Evolutionary conservation across 805 yeast genomes (phyloP).

Genomic region (Wilhelminamyces savonicus): DNA sequence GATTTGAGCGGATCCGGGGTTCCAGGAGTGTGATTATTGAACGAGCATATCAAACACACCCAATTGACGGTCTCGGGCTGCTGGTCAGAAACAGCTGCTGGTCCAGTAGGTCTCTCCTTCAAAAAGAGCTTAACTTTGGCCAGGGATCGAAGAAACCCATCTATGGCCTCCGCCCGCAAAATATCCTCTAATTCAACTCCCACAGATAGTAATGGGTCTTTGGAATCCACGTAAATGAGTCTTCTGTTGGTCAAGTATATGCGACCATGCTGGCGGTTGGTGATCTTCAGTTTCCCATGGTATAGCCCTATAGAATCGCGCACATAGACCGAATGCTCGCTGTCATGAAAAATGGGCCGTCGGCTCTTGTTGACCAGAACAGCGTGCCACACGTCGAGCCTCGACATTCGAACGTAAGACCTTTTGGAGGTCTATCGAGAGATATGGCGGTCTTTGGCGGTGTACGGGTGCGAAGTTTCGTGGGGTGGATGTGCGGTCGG

Average conservation of each 20-base stretch:
- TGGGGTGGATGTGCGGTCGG: neutral
- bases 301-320: constrained; percentile 55
- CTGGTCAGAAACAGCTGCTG: neutral
- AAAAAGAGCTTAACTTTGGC: constrained; percentile 56
- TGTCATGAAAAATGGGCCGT: constrained; percentile 29
- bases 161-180: constrained; percentile 29
- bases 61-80: constrained; percentile 37
- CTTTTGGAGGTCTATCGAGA: neutral
- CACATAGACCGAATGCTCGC: constrained; percentile 28
- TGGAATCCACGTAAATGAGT: constrained; percentile 64
- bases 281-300: constrained; percentile 64
- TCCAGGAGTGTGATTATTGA: constrained; percentile 38
- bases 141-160: constrained; percentile 67
- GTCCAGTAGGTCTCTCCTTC: constrained; percentile 2
- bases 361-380: constrained; percentile 31
- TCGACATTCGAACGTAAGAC: constrained; percentile 3
- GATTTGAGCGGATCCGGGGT: constrained; percentile 10
- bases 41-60: constrained; percentile 90
- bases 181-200: constrained; percentile 41
- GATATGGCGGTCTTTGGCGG: neutral
- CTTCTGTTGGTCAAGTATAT: constrained; percentile 70
- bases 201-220: constrained; percentile 28
- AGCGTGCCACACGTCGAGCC: constrained; percentile 26
- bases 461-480: neutral
- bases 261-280: constrained; percentile 66